Percentiles rank a stretch among this genome's conserved stretches.
These are phyloP conservation scores for Lactifluus piperatus DNA, from an alignment of 768 basidiomycete species.

Conservation along the genomic window DNA sequence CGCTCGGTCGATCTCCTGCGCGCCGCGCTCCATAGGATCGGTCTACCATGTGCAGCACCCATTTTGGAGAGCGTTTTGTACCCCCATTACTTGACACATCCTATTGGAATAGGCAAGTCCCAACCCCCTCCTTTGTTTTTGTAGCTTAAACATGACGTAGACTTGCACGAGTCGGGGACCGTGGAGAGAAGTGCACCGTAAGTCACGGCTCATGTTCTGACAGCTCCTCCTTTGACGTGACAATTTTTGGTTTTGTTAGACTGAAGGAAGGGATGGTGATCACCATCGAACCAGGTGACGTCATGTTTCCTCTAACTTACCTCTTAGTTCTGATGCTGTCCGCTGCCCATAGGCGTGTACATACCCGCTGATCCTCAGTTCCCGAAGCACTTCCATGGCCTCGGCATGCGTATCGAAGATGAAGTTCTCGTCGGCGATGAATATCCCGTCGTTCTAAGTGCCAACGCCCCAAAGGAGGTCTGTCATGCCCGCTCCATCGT, in stretches of 20 bases:
- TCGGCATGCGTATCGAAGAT: conserved; percentile 92
- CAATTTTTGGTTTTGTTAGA: conserved; percentile 28
- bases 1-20: conserved; percentile 58
- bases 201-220: conserved; percentile 20
- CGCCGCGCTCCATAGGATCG: conserved; percentile 68
- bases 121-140: background rate
- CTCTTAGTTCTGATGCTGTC: background rate
- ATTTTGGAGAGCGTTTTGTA: conserved; percentile 69
- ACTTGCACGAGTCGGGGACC: conserved; percentile 79
- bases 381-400: conserved; percentile 82
- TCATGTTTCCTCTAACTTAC: background rate
- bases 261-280: conserved; percentile 83
- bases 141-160: conserved; percentile 30
- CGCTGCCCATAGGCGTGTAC: conserved; percentile 54
- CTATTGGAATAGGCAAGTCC: conserved; percentile 73
- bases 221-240: background rate
- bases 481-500: background rate
- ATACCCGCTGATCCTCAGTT: conserved; percentile 74
- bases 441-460: conserved; percentile 54
- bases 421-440: conserved; percentile 63
- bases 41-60: conserved; percentile 38
- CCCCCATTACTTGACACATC: conserved; percentile 89
- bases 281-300: conserved; percentile 76
- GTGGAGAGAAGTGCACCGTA: conserved; percentile 48
- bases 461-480: conserved; percentile 79